A percentile compares a stretch with the other conserved stretches of the same genome.
These are phyloP conservation scores for Discostella stelligera DNA, from an alignment of 352 stramenopile genomes.

Conservation along the genomic window DNA sequence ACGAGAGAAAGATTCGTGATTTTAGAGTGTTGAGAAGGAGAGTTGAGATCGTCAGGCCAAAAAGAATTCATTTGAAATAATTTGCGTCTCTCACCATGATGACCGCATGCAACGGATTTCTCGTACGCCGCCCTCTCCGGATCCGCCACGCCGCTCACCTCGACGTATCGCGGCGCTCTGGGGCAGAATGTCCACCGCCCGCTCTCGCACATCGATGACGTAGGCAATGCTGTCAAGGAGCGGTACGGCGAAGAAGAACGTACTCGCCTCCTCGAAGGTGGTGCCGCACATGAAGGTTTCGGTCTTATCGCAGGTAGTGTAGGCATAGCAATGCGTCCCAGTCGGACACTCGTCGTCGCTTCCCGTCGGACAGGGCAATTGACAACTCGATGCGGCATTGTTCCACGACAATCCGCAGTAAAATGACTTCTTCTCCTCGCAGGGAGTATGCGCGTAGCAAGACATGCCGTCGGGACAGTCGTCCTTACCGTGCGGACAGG, in stretches of 20 bases:
- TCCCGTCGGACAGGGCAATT: slow-evolving; percentile 45
- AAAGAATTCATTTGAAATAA: background rate
- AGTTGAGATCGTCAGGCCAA: background rate
- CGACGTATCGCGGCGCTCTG: slow-evolving; percentile 78
- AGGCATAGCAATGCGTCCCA: slow-evolving; percentile 46
- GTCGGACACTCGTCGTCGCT: slow-evolving; percentile 42
- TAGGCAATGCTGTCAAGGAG: slow-evolving; percentile 81
- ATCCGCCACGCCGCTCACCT: slow-evolving; percentile 82
- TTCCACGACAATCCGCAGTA: slow-evolving; percentile 60
- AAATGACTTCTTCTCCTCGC: slow-evolving; percentile 48
- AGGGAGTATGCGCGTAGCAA: slow-evolving; percentile 53
- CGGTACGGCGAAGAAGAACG: slow-evolving; percentile 79
- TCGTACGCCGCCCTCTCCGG: slow-evolving; percentile 79
- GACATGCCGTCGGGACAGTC: slow-evolving; percentile 49
- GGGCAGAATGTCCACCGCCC: slow-evolving; percentile 76
- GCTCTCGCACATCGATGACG: slow-evolving; percentile 81
- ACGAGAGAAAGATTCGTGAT: no score
- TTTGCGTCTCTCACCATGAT: no score
- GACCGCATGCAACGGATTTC: slow-evolving; percentile 82
- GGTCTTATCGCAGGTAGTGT: slow-evolving; percentile 55
- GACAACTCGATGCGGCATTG: slow-evolving; percentile 53
- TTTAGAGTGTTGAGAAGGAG: no score
- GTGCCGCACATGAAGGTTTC: slow-evolving; percentile 49
- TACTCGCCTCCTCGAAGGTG: slow-evolving; percentile 42
- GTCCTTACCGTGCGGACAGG: slow-evolving; percentile 31